A percentile compares a stretch with the other conserved stretches of the same genome.
Evolutionary conservation across 257 asterid species (phyloP).

Genomic region (Verbena officinalis): DNA sequence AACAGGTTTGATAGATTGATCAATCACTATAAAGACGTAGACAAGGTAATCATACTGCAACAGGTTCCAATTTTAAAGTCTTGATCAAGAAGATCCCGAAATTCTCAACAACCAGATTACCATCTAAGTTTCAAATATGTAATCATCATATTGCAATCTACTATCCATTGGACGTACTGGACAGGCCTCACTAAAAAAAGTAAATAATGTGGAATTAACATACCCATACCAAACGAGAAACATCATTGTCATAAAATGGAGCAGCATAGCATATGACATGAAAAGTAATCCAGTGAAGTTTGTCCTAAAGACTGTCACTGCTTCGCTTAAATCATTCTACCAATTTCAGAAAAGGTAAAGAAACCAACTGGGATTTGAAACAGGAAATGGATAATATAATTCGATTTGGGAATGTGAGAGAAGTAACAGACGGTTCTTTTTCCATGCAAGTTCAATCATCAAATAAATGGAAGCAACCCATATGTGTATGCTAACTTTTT

Average conservation of each 20-base stretch:
- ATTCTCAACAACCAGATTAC: neutral
- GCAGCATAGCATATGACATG: slow-evolving; percentile 6
- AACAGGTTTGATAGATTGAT: too few relatives aligned
- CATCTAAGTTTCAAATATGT: too few relatives aligned
- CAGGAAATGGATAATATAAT: neutral
- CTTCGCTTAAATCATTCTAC: neutral
- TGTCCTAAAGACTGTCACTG: neutral
- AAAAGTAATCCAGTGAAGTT: neutral
- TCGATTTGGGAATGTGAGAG: neutral
- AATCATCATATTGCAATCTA: too few relatives aligned
- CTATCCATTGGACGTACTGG: neutral
- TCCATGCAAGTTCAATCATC: neutral
- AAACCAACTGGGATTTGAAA: too few relatives aligned
- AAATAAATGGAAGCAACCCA: neutral
- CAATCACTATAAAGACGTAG: too few relatives aligned
- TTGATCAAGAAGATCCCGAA: neutral
- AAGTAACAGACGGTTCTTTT: neutral
- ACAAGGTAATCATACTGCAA: neutral
- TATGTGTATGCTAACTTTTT: neutral
- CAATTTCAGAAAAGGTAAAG: too few relatives aligned
- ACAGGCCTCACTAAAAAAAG: neutral
- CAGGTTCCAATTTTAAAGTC: neutral
- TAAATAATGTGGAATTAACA: neutral
- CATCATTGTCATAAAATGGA: neutral
- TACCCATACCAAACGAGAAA: neutral